Conservation (phyloP, 2,329 filamentous ascomycete genomes). For the Herpomyces periplanetae region DNA sequence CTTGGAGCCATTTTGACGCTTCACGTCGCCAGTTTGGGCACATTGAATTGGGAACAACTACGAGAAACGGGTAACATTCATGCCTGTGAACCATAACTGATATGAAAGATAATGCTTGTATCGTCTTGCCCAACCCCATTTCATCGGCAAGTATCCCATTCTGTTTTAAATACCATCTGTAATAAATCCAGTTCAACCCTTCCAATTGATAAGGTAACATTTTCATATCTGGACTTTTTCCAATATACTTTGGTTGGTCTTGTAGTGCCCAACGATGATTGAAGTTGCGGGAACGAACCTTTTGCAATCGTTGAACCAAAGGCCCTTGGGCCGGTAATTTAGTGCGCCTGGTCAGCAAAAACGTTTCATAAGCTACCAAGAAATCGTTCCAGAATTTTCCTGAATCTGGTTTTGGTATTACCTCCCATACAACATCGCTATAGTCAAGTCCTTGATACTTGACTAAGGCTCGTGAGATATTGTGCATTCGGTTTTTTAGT, state of each 20-base stretch:
- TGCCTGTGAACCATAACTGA: conserved; percentile 23
- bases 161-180: conserved; percentile 40
- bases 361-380: conserved; percentile 45
- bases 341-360: conserved; percentile 37
- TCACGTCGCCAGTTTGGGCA: conserved; percentile 93
- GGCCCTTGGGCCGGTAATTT: conserved; percentile 13
- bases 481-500: conserved; percentile 26
- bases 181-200: conserved; percentile 75
- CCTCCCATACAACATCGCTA: conserved; percentile 65
- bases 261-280: conserved; percentile 21
- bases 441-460: conserved; percentile 81
- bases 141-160: conserved; percentile 84
- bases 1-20: conserved; percentile 67
- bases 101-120: conserved; percentile 55
- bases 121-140: conserved; percentile 91
- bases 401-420: conserved; percentile 23
- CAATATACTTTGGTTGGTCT: conserved; percentile 29
- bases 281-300: conserved; percentile 25
- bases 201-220: conserved; percentile 88
- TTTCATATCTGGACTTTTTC: conserved; percentile 47
- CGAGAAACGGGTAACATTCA: conserved; percentile 54
- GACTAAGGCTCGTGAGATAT: conserved; percentile 33
- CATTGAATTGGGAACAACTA: conserved; percentile 76
- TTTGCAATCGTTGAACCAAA: conserved; percentile 24
- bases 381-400: conserved; percentile 39